These are phyloP conservation scores for Candida anutae DNA, from an alignment of 1,139 yeast species.

Conservation along the genomic window DNA sequence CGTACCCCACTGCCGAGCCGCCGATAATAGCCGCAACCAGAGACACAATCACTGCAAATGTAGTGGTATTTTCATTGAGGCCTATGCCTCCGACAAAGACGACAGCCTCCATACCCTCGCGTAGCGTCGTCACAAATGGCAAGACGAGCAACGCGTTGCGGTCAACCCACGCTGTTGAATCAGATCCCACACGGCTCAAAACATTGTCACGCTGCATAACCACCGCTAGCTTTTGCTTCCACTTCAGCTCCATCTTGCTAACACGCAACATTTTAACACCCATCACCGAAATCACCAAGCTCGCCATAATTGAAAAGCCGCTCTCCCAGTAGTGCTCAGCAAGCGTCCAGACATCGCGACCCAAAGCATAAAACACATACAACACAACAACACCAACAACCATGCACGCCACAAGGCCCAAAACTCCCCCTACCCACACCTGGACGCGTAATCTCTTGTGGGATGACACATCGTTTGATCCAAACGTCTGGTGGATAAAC, in stretches of 20 bases:
- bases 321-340: slow-evolving; percentile 46
- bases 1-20: slow-evolving; percentile 28
- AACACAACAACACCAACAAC: slow-evolving; percentile 30
- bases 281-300: slow-evolving; percentile 38
- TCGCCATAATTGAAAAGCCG: slow-evolving; percentile 34
- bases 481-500: slow-evolving; percentile 31
- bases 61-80: slow-evolving; percentile 31
- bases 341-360: slow-evolving; percentile 35
- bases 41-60: slow-evolving; percentile 26
- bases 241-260: slow-evolving; percentile 71
- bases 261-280: slow-evolving; percentile 37
- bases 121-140: slow-evolving; percentile 38
- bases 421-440: slow-evolving; percentile 37
- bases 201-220: slow-evolving; percentile 5
- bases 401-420: slow-evolving; percentile 31
- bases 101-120: slow-evolving; percentile 44
- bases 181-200: slow-evolving; percentile 4
- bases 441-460: slow-evolving; percentile 22
- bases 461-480: slow-evolving; percentile 2
- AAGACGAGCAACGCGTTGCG: slow-evolving; percentile 34
- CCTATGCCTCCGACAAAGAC: slow-evolving; percentile 44
- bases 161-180: slow-evolving; percentile 12
- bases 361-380: slow-evolving; percentile 28
- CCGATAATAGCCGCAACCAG: slow-evolving; percentile 21
- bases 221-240: slow-evolving; percentile 58